phyloP scores from a whole-genome alignment of 306 rosid genomes.

The Potentilla sterilis region DNA sequence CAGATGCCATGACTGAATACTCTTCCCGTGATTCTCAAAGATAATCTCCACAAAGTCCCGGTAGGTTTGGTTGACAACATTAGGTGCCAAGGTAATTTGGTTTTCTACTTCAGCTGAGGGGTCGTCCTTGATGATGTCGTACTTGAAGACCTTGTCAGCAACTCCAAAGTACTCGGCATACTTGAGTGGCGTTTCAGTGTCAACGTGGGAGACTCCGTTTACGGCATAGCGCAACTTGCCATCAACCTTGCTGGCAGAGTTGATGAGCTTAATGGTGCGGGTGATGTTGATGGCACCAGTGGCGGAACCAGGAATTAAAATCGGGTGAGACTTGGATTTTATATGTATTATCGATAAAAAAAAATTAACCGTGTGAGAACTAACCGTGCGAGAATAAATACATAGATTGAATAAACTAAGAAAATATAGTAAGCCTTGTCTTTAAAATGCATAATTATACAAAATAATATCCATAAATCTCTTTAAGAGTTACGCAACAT shows the following conservation, averaged over 20 bases:
- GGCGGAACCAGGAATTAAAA: too few relatives aligned
- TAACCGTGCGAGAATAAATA: too few relatives aligned
- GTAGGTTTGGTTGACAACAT: conserved; percentile 30
- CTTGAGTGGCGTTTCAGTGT: conserved; percentile 49
- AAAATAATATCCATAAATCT: too few relatives aligned
- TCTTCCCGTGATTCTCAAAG: conserved; percentile 65
- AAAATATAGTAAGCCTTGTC: too few relatives aligned
- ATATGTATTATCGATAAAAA: too few relatives aligned
- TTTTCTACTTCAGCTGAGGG: neutral
- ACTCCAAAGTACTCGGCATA: conserved; percentile 52
- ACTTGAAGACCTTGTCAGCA: conserved; percentile 38
- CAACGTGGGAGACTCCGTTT: conserved; percentile 55
- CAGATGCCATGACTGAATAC: conserved; percentile 52
- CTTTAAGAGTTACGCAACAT: too few relatives aligned
- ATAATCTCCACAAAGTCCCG: conserved; percentile 55
- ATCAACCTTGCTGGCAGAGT: conserved; percentile 31
- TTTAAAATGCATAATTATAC: too few relatives aligned
- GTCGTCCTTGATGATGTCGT: conserved; percentile 30
- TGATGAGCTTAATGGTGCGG: conserved; percentile 49
- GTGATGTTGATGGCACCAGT: conserved; percentile 43
- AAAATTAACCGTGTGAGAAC: too few relatives aligned
- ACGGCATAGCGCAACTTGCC: conserved; percentile 61
- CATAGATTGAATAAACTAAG: too few relatives aligned
- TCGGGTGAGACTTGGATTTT: too few relatives aligned
- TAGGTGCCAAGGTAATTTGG: conserved; percentile 14